A percentile compares a stretch with the other conserved stretches of the same genome.
These are phyloP conservation scores for Euclidium syriacum DNA, from an alignment of 345 rosid genomes.

Conservation along the genomic window DNA sequence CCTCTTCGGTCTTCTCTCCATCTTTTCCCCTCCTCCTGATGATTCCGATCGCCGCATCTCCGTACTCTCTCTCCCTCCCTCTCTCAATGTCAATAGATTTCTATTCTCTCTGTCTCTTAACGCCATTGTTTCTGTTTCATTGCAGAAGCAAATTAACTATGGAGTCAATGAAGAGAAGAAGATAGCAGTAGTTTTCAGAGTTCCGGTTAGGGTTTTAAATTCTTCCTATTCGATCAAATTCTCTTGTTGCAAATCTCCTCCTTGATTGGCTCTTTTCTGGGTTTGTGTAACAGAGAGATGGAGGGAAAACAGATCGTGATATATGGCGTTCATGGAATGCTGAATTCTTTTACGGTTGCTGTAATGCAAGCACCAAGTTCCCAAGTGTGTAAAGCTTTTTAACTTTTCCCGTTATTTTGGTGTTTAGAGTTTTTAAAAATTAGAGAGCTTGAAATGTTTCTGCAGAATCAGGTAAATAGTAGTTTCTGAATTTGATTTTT, in stretches of 20 bases:
- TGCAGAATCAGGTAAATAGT: background rate
- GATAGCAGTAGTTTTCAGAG: conserved; percentile 38
- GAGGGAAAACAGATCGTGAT: conserved; percentile 67
- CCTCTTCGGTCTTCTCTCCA: conserved; percentile 60
- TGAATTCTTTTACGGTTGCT: conserved; percentile 57
- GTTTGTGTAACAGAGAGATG: conserved; percentile 39
- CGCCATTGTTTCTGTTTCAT: conserved; percentile 3
- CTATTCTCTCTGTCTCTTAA: conserved; percentile 3
- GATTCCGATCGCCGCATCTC: conserved; percentile 41
- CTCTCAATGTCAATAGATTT: background rate
- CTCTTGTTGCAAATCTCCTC: background rate
- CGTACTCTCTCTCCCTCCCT: conserved; percentile 28
- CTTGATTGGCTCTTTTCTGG: background rate
- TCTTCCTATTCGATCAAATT: background rate
- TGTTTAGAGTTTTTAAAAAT: background rate
- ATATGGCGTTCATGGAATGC: conserved; percentile 72
- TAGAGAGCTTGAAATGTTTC: background rate
- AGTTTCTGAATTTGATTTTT: background rate
- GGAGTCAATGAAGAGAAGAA: conserved; percentile 26
- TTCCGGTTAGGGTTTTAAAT: conserved; percentile 63
- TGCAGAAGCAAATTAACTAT: conserved; percentile 26
- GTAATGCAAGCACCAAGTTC: conserved; percentile 61
- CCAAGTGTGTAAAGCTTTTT: conserved; percentile 36
- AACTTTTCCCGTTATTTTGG: background rate
- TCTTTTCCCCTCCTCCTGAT: conserved; percentile 63